Evolutionary conservation across 352 stramenopile genomes (phyloP), one percentile per base, ranked within the genome.

Genomic region (Phytophthora uliginosa): DNA sequence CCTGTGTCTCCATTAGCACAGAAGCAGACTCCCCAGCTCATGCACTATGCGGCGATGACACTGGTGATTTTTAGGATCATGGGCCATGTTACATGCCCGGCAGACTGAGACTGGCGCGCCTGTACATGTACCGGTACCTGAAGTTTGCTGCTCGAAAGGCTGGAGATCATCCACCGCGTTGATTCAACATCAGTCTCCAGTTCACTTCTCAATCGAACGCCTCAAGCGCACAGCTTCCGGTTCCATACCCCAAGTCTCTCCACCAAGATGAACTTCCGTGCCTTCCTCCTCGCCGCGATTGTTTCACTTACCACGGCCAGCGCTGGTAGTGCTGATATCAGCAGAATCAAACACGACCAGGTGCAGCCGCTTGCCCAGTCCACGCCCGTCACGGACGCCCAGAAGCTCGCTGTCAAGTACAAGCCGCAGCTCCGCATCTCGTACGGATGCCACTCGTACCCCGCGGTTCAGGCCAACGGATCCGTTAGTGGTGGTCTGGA

Each of bases 361-460:
- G 65, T 72, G 36, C 65, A 70, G 28, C 33, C 59, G n/a, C 48
- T 66, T n/a, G 47, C 48, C 34, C 60, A 67, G 18, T 38, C 61
- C 3, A 36, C 36, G 7, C 62, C 52, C 8, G n/a, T 63, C 38
- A 63, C 62, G 26, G 62, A 69, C 38, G 33, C 51, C 7, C 36
- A 69, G 52, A 69, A 63, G 22, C 38, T 42, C 24, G 62, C 52
- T 17, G 53, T 69, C 62, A 69, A 69, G 53, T 69, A 63, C 38
- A 69, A 69, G 13, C 62, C 62, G 9, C 62, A 69, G 26, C 71
- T 83, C 50, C 24, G 67, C 34, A 67, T 79, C 38, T 70, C 62
- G 28, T 81, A 81, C 66, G 70, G 71, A 12, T 83, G 73, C 63
- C 67, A 73, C 34, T 54, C 76, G 50, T 83, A 81, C 69, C 69